These are phyloP conservation scores for Boletus edulis DNA, from an alignment of 768 basidiomycete species.

Conservation along the genomic window DNA sequence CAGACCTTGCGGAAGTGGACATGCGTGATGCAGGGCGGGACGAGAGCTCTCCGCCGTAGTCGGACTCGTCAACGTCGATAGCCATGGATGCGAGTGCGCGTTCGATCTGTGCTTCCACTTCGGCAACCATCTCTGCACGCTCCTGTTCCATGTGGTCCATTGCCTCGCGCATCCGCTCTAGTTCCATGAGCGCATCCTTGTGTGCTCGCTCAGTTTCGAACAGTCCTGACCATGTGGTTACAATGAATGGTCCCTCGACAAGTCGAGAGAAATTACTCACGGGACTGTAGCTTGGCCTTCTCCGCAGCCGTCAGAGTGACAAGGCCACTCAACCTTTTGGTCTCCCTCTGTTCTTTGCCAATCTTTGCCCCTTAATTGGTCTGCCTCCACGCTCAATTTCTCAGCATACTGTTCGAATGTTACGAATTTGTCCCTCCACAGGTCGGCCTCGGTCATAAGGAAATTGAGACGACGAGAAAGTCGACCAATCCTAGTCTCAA, in stretches of 20 bases:
- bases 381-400: slow-evolving; percentile 82
- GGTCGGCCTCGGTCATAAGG: slow-evolving; percentile 85
- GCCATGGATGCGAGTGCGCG: slow-evolving; percentile 83
- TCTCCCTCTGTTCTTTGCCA: slow-evolving; percentile 88
- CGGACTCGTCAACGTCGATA: slow-evolving; percentile 70
- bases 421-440: slow-evolving; percentile 93
- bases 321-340: slow-evolving; percentile 77
- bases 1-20: slow-evolving; percentile 51
- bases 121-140: slow-evolving; percentile 87
- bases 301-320: slow-evolving; percentile 76
- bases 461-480: slow-evolving; percentile 84
- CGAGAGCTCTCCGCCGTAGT: slow-evolving; percentile 53
- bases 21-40: slow-evolving; percentile 68
- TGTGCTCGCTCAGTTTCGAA: slow-evolving; percentile 80
- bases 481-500: slow-evolving; percentile 91
- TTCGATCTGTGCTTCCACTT: slow-evolving; percentile 90
- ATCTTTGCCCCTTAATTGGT: slow-evolving; percentile 84
- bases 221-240: slow-evolving; percentile 52
- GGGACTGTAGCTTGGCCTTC: slow-evolving; percentile 72
- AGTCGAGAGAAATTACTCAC: slow-evolving; percentile 44
- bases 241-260: neutral
- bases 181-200: slow-evolving; percentile 73
- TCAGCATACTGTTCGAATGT: slow-evolving; percentile 94
- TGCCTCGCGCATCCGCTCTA: slow-evolving; percentile 76
- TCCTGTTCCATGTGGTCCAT: slow-evolving; percentile 90